Percentiles rank a stretch among this genome's conserved stretches.
phyloP scores from a whole-genome alignment of 495 filamentous ascomycete species.

The Gamarada debralockiae region DNA sequence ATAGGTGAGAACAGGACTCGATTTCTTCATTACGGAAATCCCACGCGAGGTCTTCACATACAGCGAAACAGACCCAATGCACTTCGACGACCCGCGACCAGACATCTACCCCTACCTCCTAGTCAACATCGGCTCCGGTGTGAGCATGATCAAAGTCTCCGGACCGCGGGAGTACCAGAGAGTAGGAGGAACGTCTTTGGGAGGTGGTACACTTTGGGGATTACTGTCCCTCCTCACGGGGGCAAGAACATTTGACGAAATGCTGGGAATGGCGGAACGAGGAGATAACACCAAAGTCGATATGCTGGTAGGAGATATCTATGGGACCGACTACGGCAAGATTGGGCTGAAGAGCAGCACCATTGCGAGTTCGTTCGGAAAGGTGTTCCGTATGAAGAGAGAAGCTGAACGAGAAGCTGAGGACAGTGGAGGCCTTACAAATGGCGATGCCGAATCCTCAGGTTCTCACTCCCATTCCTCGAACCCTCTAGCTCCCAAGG shows the following conservation, averaged over 20 bases:
- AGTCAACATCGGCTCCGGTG: slow-evolving; percentile 98
- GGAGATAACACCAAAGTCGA: slow-evolving; percentile 93
- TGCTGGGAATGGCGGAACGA: slow-evolving; percentile 88
- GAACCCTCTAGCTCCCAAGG: background rate
- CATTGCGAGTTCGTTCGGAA: slow-evolving; percentile 94
- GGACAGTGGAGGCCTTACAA: slow-evolving; percentile 60
- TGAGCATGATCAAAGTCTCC: slow-evolving; percentile 97
- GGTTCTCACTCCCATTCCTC: background rate
- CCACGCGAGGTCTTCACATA: slow-evolving; percentile 96
- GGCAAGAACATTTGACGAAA: slow-evolving; percentile 88
- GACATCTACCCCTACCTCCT: slow-evolving; percentile 94
- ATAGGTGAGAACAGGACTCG: slow-evolving; percentile 57
- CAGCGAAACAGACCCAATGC: slow-evolving; percentile 81
- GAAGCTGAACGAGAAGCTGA: slow-evolving; percentile 72
- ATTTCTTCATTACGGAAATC: slow-evolving; percentile 98
- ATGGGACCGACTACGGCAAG: slow-evolving; percentile 91
- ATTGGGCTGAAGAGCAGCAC: slow-evolving; percentile 91
- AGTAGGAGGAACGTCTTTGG: slow-evolving; percentile 91
- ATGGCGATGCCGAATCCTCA: slow-evolving; percentile 39
- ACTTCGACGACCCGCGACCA: slow-evolving; percentile 64
- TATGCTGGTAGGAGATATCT: slow-evolving; percentile 98
- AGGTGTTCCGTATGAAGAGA: slow-evolving; percentile 84
- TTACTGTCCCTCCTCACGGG: slow-evolving; percentile 86
- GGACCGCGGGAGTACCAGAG: slow-evolving; percentile 80
- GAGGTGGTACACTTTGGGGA: slow-evolving; percentile 95